Base-by-base conservation (phyloP, 148 eudicot genomes). In the Rhododendron mucronatum region DNA sequence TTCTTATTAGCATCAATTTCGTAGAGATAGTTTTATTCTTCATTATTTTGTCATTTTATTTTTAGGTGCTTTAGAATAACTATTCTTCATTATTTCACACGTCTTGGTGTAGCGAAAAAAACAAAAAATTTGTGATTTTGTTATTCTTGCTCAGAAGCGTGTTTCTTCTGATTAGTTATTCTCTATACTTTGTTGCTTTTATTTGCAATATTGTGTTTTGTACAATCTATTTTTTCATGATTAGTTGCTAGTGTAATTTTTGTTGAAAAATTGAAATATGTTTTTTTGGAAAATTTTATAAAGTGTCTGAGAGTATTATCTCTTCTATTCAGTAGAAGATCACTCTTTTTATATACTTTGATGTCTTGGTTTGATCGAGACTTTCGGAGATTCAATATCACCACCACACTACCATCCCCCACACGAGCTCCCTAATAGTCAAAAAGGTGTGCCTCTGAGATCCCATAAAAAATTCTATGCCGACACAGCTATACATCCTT, bases 61-160 rank as follows among this genome's bases (percentile, higher is more conserved):
- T 41, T 41, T 41, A 41, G 45, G 45, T 41, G 45, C 45, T 41
- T 41, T 1, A 41, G 45, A 41, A 41, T 41, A 41, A 41, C 7
- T 86, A 30, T 15, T 77, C 65, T 14, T 79, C 77, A 69, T 79
- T 85, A 78, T 47, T 55, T 57, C 7, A 41, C 28, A 80, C 14
- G 33, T 80, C 16, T 50, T 78, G 55, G 55, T 78, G 35, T n/a
- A 41, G 45, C 7, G 45, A 41, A 41, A 41, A 41, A 41, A 41
- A 7, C 0, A 45, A 55, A 81, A 44, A 37, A 39, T 7, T 76
- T 76, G 74, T 37, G 83, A 35, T 89, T 63, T 44, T 1, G 15
- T 80, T 53, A 9, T 35, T 12, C 37, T 55, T 81, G 28, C 41
- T 55, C 9, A 16, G 37, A 44, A 57, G 10, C 5, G 11, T 39